Base-by-base conservation (phyloP, 495 filamentous ascomycete species). In the Penicillium alfredii region DNA sequence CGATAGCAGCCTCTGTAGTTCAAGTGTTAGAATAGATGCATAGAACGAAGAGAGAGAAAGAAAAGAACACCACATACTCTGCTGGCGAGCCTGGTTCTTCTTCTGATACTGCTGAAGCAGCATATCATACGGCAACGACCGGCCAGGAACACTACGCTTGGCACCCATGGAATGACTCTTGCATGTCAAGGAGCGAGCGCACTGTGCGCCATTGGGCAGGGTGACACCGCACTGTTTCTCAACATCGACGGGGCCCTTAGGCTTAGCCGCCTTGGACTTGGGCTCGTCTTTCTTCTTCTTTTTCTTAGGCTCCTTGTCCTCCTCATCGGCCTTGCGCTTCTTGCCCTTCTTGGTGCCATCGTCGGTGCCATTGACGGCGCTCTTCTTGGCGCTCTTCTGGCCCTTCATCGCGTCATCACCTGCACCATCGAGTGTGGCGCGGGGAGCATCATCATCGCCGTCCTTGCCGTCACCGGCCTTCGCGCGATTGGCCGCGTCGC, bases 101-200 rank as follows among this genome's bases (percentile, higher is more conserved):
- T 96, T 96, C 67, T 98, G 92, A 60, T 98, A 97, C 11, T 86
- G 84, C 18, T 85, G 78, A 14, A 98, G 74, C 16, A 98, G 67
- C 77, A 92, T 88, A 59, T 97, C 90, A 55, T 98, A 98, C 1
- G 93, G 93, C 33, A 95, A 68, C 22, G 85, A 90, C 19, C 92
- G 72, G 4, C 92, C 92, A 9, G 88, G 83, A 3, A 98, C 92
- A 0, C 80, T 78, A 45, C 92, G 76, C 64, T 98, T 98, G 5
- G 92, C 83, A 8, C 92, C 89, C 93, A 98, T 97, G 20, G 79
- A 83, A 49, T 98, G 92, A 39, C 82, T 88, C 69, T 98, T 98
- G 71, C 92, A 98, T 1, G 92, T 98, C 38, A 98, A 70, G 2
- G 84, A 90, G 18, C 92, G 69, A 5, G 92, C 92, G 54, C 92